These are phyloP conservation scores for Vachellia collinsii DNA, from an alignment of 306 rosid genomes.

Conservation along the genomic window DNA sequence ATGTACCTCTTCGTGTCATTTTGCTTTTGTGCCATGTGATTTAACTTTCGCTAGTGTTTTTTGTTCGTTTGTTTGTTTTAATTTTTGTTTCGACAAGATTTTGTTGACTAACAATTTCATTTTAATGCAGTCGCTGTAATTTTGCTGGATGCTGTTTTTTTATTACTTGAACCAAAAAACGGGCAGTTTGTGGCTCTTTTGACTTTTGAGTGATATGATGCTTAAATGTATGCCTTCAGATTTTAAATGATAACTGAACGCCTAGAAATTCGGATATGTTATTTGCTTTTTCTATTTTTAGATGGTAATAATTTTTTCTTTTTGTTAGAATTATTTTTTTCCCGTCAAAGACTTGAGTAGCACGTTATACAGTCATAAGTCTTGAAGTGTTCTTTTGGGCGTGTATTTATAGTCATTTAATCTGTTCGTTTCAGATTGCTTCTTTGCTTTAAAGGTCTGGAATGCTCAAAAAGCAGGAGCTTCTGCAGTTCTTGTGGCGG, in stretches of 20 bases:
- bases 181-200: background rate
- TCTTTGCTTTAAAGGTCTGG: slow-evolving; percentile 98
- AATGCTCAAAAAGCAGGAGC: slow-evolving; percentile 99
- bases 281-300: background rate
- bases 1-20: background rate
- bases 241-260: background rate
- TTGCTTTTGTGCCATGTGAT: background rate
- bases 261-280: background rate
- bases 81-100: slow-evolving; percentile 1
- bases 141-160: background rate
- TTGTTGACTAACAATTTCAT: background rate
- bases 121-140: background rate
- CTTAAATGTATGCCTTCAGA: slow-evolving; percentile 4
- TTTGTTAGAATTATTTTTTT: background rate
- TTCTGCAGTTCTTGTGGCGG: slow-evolving; percentile 98
- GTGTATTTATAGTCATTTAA: slow-evolving; percentile 12
- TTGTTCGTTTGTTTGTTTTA: background rate
- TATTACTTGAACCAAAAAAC: background rate
- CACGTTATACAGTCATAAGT: background rate
- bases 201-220: background rate
- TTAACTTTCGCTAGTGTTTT: background rate
- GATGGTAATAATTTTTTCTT: background rate
- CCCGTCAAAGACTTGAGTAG: background rate
- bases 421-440: slow-evolving; percentile 73
- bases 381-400: slow-evolving; percentile 2